Conservation (phyloP, 129 eudicot genomes). For the Logfia minima region DNA sequence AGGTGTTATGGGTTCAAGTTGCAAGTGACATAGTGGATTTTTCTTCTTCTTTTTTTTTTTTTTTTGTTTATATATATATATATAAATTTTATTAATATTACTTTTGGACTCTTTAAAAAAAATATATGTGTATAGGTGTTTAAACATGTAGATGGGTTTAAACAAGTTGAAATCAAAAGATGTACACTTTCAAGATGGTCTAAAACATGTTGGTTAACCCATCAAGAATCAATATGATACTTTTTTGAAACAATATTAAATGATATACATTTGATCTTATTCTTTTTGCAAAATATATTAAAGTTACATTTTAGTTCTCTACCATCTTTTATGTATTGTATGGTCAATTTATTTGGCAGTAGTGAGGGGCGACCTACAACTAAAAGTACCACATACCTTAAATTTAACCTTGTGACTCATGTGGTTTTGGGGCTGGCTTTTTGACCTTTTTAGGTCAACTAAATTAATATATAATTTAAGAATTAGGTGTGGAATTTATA, state of each 20-base stretch:
- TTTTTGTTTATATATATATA: neutral
- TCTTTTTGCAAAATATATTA: neutral
- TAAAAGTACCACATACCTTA: slow-evolving; percentile 12
- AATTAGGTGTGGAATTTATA: slow-evolving; percentile 31
- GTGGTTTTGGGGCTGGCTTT: slow-evolving; percentile 20
- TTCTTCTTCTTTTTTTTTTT: neutral
- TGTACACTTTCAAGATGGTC: too few relatives aligned
- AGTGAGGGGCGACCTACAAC: slow-evolving; percentile 10
- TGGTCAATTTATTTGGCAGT: slow-evolving; percentile 1
- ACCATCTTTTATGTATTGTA: neutral
- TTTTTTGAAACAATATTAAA: neutral
- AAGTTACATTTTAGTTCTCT: neutral
- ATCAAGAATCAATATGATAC: too few relatives aligned
- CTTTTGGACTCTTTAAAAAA: neutral
- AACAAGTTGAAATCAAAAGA: too few relatives aligned
- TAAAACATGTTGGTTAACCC: too few relatives aligned
- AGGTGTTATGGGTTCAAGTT: slow-evolving; percentile 27
- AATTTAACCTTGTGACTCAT: slow-evolving; percentile 3
- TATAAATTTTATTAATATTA: neutral
- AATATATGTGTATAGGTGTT: neutral
- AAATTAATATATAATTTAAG: neutral
- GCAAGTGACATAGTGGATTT: slow-evolving; percentile 28
- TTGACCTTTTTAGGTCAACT: slow-evolving; percentile 18
- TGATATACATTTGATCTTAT: neutral
- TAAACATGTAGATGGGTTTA: neutral